Evolutionary conservation across 2,329 filamentous ascomycete genomes (phyloP).

Genomic region (Xylaria sp.): DNA sequence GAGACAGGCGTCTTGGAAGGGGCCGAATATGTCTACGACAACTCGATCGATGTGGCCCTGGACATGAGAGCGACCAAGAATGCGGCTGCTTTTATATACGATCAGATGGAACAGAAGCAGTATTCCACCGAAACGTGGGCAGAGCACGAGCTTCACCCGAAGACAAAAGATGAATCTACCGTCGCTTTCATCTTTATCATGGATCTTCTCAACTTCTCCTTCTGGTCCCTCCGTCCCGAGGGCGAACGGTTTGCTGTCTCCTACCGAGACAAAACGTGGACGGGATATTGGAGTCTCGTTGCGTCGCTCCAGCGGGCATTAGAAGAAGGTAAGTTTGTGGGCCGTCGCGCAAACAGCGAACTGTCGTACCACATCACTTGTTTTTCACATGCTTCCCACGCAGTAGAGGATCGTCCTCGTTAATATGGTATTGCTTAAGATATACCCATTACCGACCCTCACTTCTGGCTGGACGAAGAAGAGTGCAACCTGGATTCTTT

Average conservation of each 20-base stretch:
- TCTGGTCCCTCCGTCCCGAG: conserved; percentile 82
- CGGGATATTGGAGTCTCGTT: conserved; percentile 94
- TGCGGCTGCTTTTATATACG: conserved; percentile 82
- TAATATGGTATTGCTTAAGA: conserved; percentile 58
- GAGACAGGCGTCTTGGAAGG: conserved; percentile 85
- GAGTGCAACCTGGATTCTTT: conserved; percentile 80
- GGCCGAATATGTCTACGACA: conserved; percentile 89
- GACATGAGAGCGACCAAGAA: conserved; percentile 84
- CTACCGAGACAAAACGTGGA: conserved; percentile 85
- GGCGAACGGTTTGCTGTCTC: conserved; percentile 83
- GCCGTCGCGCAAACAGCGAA: conserved; percentile 7
- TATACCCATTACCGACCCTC: conserved; percentile 87
- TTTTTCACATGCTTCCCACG: conserved; percentile 36
- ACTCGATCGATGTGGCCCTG: conserved; percentile 91
- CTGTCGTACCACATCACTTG: conserved; percentile 33
- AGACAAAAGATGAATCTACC: conserved; percentile 79
- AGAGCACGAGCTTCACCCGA: conserved; percentile 89
- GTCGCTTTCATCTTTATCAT: conserved; percentile 96
- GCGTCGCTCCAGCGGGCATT: conserved; percentile 87
- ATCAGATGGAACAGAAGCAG: conserved; percentile 82
- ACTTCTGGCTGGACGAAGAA: conserved; percentile 84
- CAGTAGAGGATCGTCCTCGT: conserved; percentile 33
- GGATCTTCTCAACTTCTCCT: conserved; percentile 96
- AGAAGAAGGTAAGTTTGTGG: conserved; percentile 74
- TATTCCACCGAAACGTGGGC: conserved; percentile 91